Base-by-base conservation (phyloP, 495 filamentous ascomycete genomes). In the Viridothelium virens region DNA sequence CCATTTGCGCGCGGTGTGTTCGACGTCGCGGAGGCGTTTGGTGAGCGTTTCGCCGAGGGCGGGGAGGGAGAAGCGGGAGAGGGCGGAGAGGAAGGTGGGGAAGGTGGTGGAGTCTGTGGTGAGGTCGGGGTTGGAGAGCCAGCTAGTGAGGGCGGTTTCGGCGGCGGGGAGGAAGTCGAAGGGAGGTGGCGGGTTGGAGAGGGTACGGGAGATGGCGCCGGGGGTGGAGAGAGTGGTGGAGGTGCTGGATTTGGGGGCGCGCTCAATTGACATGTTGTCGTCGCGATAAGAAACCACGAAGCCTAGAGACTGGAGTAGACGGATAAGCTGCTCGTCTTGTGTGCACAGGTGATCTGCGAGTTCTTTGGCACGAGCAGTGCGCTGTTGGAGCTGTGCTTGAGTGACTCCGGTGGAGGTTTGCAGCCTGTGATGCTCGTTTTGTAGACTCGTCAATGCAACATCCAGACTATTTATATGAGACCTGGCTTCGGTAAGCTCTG, bases 21-120 rank as follows among this genome's bases (percentile, higher is more conserved):
- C 94, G 39, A 91, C 85, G 67, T 97, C 94, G 68, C 92, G 95
- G 56, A 96, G 79, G 5, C 93, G 89, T 70, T 91, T 93, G 66
- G 89, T 85, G 25, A 97, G 82, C 1, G 88, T 83, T 47, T 97
- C 93, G 37, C 84, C 84, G 71, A 96, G 93, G 25, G 83, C 81
- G 63, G 95, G 89, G 34, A 93, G 82, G 72, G 96, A 89, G 71
- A 97, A 93, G 38, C 82, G 83, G 6, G 85, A 82, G 3, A 96
- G 77, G 2, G 82, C 83, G 59, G 85, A 79, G 50, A 95, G 79
- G 69, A 88, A 96, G 7, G 84, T 81, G 14, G 82, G 79, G 67
- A 91, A 99, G 62, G 85, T 87, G 56, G 83, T 79, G 11, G 85
- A 79, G 73, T 96, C 91, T 31, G 84, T 80, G 41, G 87, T 86